Conservation (phyloP, 805 yeast genomes). For the Lachancea sp. region DNA sequence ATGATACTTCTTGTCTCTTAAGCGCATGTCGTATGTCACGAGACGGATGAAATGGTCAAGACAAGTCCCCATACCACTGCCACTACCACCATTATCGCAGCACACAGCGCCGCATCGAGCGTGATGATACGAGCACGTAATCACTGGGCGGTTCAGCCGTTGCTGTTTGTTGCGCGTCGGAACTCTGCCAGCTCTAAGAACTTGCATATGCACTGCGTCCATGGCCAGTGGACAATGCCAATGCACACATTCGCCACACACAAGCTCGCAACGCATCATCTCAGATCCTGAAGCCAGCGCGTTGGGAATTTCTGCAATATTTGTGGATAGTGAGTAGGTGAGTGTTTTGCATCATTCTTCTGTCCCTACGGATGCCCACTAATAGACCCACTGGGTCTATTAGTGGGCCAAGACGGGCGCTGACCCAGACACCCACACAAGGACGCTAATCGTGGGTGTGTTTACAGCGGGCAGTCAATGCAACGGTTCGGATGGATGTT, state of each 20-base stretch:
- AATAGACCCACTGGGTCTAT: constrained; percentile 5
- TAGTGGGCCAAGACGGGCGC: not conserved
- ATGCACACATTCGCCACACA: not conserved
- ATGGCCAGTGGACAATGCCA: too few relatives aligned
- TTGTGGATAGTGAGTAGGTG: not conserved
- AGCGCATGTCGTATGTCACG: too few relatives aligned
- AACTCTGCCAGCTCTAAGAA: too few relatives aligned
- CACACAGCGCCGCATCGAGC: too few relatives aligned
- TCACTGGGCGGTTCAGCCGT: too few relatives aligned
- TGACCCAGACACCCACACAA: constrained; percentile 1
- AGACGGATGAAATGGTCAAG: too few relatives aligned
- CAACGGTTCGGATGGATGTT: not conserved
- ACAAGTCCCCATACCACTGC: not conserved
- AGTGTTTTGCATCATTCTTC: not conserved
- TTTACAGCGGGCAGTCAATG: not conserved
- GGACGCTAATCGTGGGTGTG: not conserved
- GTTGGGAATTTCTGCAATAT: too few relatives aligned
- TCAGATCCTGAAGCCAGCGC: not conserved
- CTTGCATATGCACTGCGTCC: too few relatives aligned
- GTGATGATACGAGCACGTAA: too few relatives aligned
- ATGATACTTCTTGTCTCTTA: too few relatives aligned
- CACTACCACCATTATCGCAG: not conserved
- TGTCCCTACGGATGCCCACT: constrained; percentile 2
- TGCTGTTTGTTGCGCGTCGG: too few relatives aligned
- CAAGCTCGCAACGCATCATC: not conserved